Base-by-base conservation (phyloP, 495 filamentous ascomycete genomes). In the Terfezia boudieri region DNA sequence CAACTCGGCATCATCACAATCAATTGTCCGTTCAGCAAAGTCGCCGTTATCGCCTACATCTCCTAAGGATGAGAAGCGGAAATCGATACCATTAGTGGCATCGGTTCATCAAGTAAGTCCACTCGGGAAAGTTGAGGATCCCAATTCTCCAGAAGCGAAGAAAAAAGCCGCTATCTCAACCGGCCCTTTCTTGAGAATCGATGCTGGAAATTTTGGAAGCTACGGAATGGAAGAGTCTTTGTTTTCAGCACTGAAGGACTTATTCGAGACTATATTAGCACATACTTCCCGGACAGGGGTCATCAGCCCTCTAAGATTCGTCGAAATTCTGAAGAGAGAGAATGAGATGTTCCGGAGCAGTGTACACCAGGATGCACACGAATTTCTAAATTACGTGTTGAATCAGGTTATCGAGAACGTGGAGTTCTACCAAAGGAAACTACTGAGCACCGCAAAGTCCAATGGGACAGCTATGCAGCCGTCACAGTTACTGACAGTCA, bases 321-420 rank as follows among this genome's bases (percentile, higher is more conserved):
- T 98, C 50, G 92, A 96, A 65, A 84, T 95, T 10, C 75, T 98
- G 58, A 83, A 86, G 63, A 75, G 84, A 32, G 86, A 96, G 58
- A 88, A 96, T 64, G 92, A 96, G 66, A 93, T 94, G 86, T 98
- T 96, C 60, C 83, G 87, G 50, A 83, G 83, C 38, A 81, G 86
- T 22, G 92, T 94, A 83, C 90, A 98, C 67, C 90, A 98, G 68
- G 90, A 98, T 70, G 90, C 90, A 7, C 90, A 98, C 63, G 90
- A 98, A 59, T 98, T 98, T 62, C 76, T 95, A 57, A 94, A 93
- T 57, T 72, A 94, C 12, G 75, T 98, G 2, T 74, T 98, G n/a
- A 98, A 98, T 62, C 82, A 94, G 61, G 86, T 96, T 14, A 88
- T 98, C 36, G 77, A 85, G 11, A 92, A 92, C 61, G 86, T 96